Conservation (phyloP, 305 asterid genomes). For the Fraxinus baroniana region DNA sequence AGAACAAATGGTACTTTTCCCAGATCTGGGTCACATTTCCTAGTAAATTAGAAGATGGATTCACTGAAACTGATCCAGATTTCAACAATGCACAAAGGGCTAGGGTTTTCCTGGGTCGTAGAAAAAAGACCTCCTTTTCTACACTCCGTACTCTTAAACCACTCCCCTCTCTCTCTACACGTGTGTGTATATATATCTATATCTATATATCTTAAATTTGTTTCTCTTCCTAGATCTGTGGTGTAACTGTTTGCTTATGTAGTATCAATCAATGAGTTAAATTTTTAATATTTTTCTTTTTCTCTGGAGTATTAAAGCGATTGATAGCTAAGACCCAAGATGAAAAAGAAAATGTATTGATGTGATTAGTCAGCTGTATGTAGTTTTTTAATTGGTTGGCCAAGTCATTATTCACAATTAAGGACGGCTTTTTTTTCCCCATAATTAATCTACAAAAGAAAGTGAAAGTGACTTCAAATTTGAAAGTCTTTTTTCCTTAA, state of each 20-base stretch:
- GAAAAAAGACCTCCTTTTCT: conserved; percentile 28
- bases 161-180: conserved; percentile 2
- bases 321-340: background rate
- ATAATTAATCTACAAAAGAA: background rate
- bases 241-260: background rate
- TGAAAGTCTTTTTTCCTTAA: background rate
- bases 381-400: background rate
- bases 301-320: background rate
- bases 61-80: conserved; percentile 26
- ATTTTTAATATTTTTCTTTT: background rate
- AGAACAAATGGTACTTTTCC: conserved; percentile 29
- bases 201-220: background rate
- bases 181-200: background rate
- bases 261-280: background rate
- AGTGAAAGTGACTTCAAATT: background rate
- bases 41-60: conserved; percentile 20
- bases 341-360: background rate
- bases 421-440: background rate
- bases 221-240: background rate
- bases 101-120: conserved; percentile 44
- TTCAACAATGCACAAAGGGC: conserved; percentile 38
- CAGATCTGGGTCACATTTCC: conserved; percentile 46
- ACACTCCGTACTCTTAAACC: conserved; percentile 23
- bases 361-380: background rate
- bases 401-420: background rate